Percentiles rank a stretch among this genome's conserved stretches.
phyloP scores from a whole-genome alignment of 352 stramenopile genomes.

The Pythium plurisporium region DNA sequence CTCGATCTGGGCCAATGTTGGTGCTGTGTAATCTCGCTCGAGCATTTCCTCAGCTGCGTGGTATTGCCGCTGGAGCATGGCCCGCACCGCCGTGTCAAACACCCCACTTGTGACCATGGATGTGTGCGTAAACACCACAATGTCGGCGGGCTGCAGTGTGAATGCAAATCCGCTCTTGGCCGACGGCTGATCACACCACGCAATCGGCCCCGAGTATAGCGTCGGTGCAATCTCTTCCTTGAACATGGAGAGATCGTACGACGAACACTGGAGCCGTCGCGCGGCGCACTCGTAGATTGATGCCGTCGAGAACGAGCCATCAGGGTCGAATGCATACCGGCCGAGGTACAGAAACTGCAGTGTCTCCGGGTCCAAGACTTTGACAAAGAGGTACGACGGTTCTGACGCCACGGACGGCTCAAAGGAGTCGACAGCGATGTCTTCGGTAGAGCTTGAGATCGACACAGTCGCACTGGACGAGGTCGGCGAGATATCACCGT shows the following conservation, averaged over 20 bases:
- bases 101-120: slow-evolving; percentile 15
- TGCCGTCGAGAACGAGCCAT: slow-evolving; percentile 26
- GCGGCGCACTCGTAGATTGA: slow-evolving; percentile 48
- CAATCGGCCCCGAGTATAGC: slow-evolving; percentile 43
- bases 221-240: slow-evolving; percentile 75
- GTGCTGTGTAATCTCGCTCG: slow-evolving; percentile 10
- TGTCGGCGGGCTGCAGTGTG: slow-evolving; percentile 45
- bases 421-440: no score
- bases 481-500: no score
- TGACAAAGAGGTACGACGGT: slow-evolving; percentile 67
- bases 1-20: slow-evolving; percentile 63
- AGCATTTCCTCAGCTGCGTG: slow-evolving; percentile 32
- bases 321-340: slow-evolving; percentile 25
- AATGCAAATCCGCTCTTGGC: slow-evolving; percentile 8
- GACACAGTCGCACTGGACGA: background rate
- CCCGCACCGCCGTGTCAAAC: slow-evolving; percentile 26
- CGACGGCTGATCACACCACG: slow-evolving; percentile 25
- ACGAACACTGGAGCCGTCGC: slow-evolving; percentile 32
- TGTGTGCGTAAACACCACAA: slow-evolving; percentile 50
- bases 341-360: slow-evolving; percentile 42
- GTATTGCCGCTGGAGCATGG: slow-evolving; percentile 42
- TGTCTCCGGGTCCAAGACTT: slow-evolving; percentile 43
- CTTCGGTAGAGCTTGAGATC: no score
- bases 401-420: background rate
- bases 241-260: slow-evolving; percentile 51